phyloP scores from a whole-genome alignment of 2,329 filamentous ascomycete genomes.

The Claviceps sp. region DNA sequence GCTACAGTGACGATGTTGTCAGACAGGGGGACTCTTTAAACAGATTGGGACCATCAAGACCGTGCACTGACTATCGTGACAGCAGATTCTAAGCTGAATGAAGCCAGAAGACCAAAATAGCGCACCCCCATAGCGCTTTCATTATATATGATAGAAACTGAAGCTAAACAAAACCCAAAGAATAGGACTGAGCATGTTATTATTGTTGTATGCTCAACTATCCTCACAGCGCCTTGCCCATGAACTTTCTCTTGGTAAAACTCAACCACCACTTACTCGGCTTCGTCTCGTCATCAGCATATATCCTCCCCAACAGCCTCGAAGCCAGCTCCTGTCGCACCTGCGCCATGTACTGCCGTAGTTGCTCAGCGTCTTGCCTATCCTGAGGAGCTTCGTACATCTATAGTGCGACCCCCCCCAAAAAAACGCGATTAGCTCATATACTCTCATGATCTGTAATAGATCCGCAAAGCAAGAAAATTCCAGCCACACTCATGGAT shows the following conservation, averaged over 20 bases:
- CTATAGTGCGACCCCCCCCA: conserved; percentile 22
- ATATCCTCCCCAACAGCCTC: conserved; percentile 74
- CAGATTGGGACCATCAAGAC: too few species aligned
- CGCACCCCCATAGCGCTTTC: too few species aligned
- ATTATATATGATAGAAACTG: too few species aligned
- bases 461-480: too few species aligned
- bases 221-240: conserved; percentile 75
- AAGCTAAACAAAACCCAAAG: background rate
- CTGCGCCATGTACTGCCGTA: conserved; percentile 83
- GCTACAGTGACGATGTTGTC: too few species aligned
- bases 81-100: too few species aligned
- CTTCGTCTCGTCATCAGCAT: conserved; percentile 63
- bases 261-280: conserved; percentile 91
- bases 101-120: too few species aligned
- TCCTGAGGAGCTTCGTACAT: conserved; percentile 84
- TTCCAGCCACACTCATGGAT: background rate
- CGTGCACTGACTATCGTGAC: too few species aligned
- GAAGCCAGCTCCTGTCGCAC: conserved; percentile 82
- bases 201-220: too few species aligned
- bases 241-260: conserved; percentile 98
- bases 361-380: conserved; percentile 75
- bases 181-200: too few species aligned
- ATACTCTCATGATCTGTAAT: too few species aligned
- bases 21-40: too few species aligned
- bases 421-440: background rate